Percentiles rank a stretch among this genome's conserved stretches.
Conservation (phyloP, 2,329 filamentous ascomycete species). For the Fusarium neocosmosporiellum region DNA sequence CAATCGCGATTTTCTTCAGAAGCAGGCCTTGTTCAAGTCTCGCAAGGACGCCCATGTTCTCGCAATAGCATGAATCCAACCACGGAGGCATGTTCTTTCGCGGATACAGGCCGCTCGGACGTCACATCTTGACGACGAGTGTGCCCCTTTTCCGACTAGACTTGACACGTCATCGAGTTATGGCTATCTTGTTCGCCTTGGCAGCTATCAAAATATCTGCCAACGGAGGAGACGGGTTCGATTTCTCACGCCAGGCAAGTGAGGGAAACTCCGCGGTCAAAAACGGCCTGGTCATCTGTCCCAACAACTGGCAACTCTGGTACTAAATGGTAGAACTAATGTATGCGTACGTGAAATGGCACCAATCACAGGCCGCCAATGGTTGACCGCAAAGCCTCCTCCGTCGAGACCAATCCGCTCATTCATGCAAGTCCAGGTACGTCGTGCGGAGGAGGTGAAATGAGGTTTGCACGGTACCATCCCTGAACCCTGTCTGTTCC, state of each 20-base stretch:
- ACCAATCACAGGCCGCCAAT: conserved; percentile 20
- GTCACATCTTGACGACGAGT: background rate
- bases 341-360: conserved; percentile 5
- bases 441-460: conserved; percentile 25
- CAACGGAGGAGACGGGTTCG: background rate
- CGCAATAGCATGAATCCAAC: background rate
- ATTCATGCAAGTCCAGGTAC: conserved; percentile 23
- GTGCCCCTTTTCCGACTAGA: background rate
- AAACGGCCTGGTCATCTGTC: background rate
- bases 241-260: background rate
- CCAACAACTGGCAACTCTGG: conserved; percentile 11
- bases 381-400: background rate
- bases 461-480: conserved; percentile 34
- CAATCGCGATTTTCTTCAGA: background rate
- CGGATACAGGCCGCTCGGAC: background rate
- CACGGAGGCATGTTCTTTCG: background rate
- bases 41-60: background rate
- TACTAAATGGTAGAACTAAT: conserved; percentile 1
- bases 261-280: background rate
- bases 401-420: conserved; percentile 8
- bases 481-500: conserved; percentile 39
- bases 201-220: background rate
- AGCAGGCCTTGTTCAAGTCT: background rate
- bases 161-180: background rate
- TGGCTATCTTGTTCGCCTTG: background rate